Conservation (phyloP, 805 yeast genomes). For the Myxozyma monticola region DNA sequence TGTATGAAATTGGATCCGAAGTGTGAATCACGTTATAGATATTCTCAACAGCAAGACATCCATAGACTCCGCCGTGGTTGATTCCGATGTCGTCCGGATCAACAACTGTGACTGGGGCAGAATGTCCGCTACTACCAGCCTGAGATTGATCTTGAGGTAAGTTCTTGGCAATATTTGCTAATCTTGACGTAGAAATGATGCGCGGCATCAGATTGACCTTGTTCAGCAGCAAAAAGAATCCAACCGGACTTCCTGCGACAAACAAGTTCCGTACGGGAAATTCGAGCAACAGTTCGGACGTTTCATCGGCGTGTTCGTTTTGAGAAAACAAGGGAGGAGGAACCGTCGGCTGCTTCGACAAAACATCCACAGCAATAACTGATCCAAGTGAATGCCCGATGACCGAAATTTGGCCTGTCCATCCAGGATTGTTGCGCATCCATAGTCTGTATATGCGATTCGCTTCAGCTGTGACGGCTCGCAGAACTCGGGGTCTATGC, state of each 20-base stretch:
- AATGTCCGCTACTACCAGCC: not conserved
- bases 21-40: slow-evolving; percentile 83
- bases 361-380: slow-evolving; percentile 73
- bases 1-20: slow-evolving; percentile 87
- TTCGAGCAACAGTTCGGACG: slow-evolving; percentile 48
- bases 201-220: slow-evolving; percentile 37
- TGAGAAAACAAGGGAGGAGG: slow-evolving; percentile 26
- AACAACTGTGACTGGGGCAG: not conserved
- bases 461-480: slow-evolving; percentile 67
- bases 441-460: slow-evolving; percentile 67
- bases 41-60: slow-evolving; percentile 64
- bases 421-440: slow-evolving; percentile 65
- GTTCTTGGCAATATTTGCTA: not conserved
- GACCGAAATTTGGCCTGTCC: slow-evolving; percentile 57
- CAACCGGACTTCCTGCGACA: slow-evolving; percentile 84
- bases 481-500: slow-evolving; percentile 62
- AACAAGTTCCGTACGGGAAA: slow-evolving; percentile 77
- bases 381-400: slow-evolving; percentile 90
- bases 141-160: slow-evolving; percentile 1
- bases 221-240: slow-evolving; percentile 55
- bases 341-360: slow-evolving; percentile 46
- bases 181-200: slow-evolving; percentile 8
- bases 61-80: slow-evolving; percentile 47
- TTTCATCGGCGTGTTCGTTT: slow-evolving; percentile 20
- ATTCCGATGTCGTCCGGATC: slow-evolving; percentile 55